Conservation (phyloP, 257 asterid genomes). For the Knoxia roxburghii region DNA sequence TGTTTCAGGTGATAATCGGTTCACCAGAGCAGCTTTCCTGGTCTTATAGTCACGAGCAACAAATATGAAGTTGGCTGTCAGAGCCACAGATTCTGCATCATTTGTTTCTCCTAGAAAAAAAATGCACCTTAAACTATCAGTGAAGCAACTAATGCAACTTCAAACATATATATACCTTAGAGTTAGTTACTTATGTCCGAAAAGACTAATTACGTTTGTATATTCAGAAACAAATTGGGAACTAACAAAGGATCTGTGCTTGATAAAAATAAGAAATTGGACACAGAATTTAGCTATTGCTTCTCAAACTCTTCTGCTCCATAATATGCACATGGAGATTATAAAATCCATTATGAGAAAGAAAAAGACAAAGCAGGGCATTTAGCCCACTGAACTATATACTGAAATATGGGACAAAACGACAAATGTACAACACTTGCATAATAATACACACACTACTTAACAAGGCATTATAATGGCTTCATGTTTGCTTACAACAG, state of each 20-base stretch:
- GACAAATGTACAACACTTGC: background rate
- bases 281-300: background rate
- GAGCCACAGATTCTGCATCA: conserved; percentile 52
- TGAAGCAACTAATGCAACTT: background rate
- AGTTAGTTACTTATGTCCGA: background rate
- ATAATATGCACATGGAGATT: background rate
- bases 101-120: conserved; percentile 38
- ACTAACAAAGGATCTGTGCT: background rate
- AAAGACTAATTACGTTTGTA: background rate
- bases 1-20: conserved; percentile 60
- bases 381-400: background rate
- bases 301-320: background rate
- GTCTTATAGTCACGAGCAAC: conserved; percentile 97
- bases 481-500: background rate
- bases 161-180: background rate
- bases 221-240: background rate
- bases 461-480: background rate
- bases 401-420: background rate
- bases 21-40: conserved; percentile 77
- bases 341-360: background rate
- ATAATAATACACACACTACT: background rate
- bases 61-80: conserved; percentile 88
- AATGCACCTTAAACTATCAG: conserved; percentile 6
- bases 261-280: background rate
- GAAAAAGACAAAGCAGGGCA: background rate